Percentiles rank a stretch among this genome's conserved stretches.
These are phyloP conservation scores for Solanum tarapatanum DNA, from an alignment of 257 asterid genomes.

Conservation along the genomic window DNA sequence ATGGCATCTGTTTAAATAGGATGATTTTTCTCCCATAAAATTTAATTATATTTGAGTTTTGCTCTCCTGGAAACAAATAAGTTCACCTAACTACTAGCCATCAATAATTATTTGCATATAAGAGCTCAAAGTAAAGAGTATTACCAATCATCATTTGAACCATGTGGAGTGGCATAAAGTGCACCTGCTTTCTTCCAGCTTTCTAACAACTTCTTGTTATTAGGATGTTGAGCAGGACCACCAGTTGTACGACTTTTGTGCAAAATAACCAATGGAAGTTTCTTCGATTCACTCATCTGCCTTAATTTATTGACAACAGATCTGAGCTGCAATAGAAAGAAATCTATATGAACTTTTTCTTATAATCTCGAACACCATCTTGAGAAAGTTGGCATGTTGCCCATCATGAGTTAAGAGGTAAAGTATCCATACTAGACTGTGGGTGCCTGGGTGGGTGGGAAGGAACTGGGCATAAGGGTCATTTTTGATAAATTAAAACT, in stretches of 20 bases:
- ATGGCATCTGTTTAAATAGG: not conserved
- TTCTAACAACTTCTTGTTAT: conserved; percentile 61
- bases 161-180: conserved; percentile 74
- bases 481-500: not conserved
- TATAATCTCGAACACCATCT: not conserved
- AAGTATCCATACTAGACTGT: not conserved
- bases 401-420: not conserved
- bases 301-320: conserved; percentile 48
- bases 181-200: conserved; percentile 60
- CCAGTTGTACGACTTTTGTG: conserved; percentile 64
- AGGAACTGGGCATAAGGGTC: not conserved
- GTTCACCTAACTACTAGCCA: not conserved
- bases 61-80: not conserved
- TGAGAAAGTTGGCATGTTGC: not conserved
- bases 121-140: not conserved
- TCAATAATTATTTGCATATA: not conserved
- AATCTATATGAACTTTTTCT: not conserved
- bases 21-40: not conserved
- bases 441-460: not conserved
- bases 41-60: not conserved
- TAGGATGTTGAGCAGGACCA: conserved; percentile 75
- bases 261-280: conserved; percentile 73
- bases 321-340: conserved; percentile 35
- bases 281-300: conserved; percentile 53
- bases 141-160: conserved; percentile 97